Base-by-base conservation (phyloP, 345 rosid species). In the Hibiscus mutabilis region DNA sequence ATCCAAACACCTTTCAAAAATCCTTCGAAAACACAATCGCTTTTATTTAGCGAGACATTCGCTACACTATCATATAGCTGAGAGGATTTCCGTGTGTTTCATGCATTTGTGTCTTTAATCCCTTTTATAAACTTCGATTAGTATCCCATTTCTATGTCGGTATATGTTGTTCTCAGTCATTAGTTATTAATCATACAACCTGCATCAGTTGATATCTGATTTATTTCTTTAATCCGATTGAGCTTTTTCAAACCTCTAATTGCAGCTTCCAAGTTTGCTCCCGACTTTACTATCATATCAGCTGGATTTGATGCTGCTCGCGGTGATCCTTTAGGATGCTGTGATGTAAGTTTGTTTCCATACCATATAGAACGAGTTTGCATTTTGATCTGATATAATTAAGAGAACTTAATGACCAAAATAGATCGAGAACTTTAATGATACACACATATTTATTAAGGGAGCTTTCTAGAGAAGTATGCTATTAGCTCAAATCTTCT, bases 291-390 rank as follows among this genome's bases (percentile, higher is more conserved):
- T 77, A 90, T 95, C 85, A 82, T 95, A 78, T 95, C 99, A 62
- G 96, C 98, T 18, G 98, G 99, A 78, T 95, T 92, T 88, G 99
- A 95, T 88, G 98, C 98, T 10, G 99, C 99, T 53, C 87, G 96
- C 78, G 98, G 99, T 65, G 99, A 95, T 81, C 99, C 99, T 73
- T 70, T 95, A 46, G 99, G 99, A 75, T 81, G 98, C 77, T 95
- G 99, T 75, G 97, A 92, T 84, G 99, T 92, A 82, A 86, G 52
- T 55, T 40, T 58, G 51, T 59, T 64, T n/a, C 13, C 15, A 19
- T 59, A 29, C 35, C 49, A 22, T 49, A 53, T 51, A 66, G 15
- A 47, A 25, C 27, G 6, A 35, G 49, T 37, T 37, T 31, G 11
- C 21, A 15, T 7, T 64, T 64, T 13, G 19, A 42, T 14, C 19